Evolutionary conservation across 176 grass and related monocot species (phyloP), one percentile per base, ranked within the genome.

Genomic region (Oryza brachyantha): DNA sequence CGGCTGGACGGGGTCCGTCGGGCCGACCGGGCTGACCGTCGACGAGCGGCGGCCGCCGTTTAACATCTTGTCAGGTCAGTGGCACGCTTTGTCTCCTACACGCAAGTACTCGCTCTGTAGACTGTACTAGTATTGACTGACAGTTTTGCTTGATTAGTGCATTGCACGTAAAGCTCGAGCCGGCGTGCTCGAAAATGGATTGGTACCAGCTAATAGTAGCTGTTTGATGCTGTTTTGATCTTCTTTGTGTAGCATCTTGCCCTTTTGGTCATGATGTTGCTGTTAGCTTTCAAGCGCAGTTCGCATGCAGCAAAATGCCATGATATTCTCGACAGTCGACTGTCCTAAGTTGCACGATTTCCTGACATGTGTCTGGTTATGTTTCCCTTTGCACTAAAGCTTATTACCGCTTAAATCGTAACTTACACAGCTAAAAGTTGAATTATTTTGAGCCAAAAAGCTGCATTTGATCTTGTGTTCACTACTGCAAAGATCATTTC

Each of bases 31-130:
- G 13, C 39, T 97, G 32, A 16, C 59, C 34, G 79, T 62, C 74
- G 94, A 97, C 73, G 71, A 87, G 38, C 88, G 94, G 75, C 79
- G 86, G 38, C 80, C 91, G 28, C 50, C 17, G 75, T 93, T 93
- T 48, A 93, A 93, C 85, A 93, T 93, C 79, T 40, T 93, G 79
- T 93, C 91, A 74, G 88, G 91, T 93, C 46, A 90, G 82, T 27
- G 66, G 66, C 87, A 70, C 78, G 22, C 77, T 32, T 43, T 79
- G 52, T 52, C 79, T 54, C 68, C 42, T 79, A 32, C 60, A 22
- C 26, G 32, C 31, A 42, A 16, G 7, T 28, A 70, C n/a, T n/a
- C n/a, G 31, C 19, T 25, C 65, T 8, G 42, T 17, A 24, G 40
- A 46, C 5, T 50, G 67, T 70, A 16, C 31, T 35, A n/a, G 75